phyloP scores from a whole-genome alignment of 2,329 filamentous ascomycete species.

The Colletotrichum kahawae region DNA sequence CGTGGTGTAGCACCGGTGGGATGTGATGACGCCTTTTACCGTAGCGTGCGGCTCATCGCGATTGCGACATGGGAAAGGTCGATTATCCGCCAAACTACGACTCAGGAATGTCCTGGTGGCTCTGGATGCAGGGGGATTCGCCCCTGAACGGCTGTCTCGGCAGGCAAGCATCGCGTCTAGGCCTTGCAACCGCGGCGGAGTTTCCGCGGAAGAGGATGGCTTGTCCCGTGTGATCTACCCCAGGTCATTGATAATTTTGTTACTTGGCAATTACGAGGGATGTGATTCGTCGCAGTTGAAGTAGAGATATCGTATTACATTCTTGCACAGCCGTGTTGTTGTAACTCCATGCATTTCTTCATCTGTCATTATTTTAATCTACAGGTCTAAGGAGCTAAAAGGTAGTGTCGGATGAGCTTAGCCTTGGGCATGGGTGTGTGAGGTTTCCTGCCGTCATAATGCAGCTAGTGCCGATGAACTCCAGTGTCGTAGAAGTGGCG shows the following conservation, averaged over 20 bases:
- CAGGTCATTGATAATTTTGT: background rate
- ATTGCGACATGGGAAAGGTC: background rate
- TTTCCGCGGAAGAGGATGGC: background rate
- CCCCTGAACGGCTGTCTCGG: background rate
- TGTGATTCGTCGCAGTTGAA: background rate
- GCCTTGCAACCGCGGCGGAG: background rate
- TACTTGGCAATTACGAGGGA: background rate
- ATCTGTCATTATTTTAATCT: background rate
- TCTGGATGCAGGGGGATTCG: background rate
- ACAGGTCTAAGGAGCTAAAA: background rate
- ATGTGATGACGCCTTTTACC: background rate
- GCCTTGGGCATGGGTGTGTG: background rate
- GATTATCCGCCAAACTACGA: background rate
- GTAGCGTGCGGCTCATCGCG: background rate
- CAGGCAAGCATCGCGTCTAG: background rate
- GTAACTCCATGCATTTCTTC: background rate
- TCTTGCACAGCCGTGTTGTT: background rate
- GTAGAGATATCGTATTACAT: background rate
- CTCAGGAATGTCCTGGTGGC: background rate
- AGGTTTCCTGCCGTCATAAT: background rate
- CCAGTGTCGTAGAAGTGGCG: background rate
- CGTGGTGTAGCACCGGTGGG: background rate
- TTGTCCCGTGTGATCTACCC: background rate
- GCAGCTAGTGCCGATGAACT: background rate
- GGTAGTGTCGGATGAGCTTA: background rate